phyloP scores from a whole-genome alignment of 2,329 filamentous ascomycete species.

The Ustilaginoidea virens region DNA sequence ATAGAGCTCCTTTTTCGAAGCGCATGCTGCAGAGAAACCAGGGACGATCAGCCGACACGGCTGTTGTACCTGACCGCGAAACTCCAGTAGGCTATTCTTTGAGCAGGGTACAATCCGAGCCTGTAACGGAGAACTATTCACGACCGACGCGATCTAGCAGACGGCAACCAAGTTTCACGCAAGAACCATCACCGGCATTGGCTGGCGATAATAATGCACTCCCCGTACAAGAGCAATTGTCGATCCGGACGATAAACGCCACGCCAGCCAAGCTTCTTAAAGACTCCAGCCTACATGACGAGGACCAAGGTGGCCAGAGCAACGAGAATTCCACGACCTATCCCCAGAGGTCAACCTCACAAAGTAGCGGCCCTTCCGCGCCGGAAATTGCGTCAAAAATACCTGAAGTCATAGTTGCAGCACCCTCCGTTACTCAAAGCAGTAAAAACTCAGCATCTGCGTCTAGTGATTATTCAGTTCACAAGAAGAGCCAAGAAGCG shows the following conservation, averaged over 20 bases:
- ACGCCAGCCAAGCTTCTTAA: too few relatives aligned
- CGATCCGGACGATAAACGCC: conserved; percentile 19
- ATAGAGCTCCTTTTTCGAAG: conserved; percentile 61
- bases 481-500: conserved; percentile 3
- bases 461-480: not conserved
- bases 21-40: conserved; percentile 46
- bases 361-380: conserved; percentile 25
- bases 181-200: conserved; percentile 26
- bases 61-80: conserved; percentile 22
- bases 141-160: conserved; percentile 33
- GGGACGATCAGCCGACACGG: conserved; percentile 30
- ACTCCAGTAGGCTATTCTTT: conserved; percentile 36
- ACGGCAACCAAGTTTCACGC: conserved; percentile 29
- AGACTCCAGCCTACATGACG: conserved; percentile 46
- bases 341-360: conserved; percentile 40
- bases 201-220: conserved; percentile 27
- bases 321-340: conserved; percentile 19
- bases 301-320: conserved; percentile 14
- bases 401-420: conserved; percentile 15
- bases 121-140: conserved; percentile 46
- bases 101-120: conserved; percentile 55
- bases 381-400: conserved; percentile 7
- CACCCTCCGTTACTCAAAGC: conserved; percentile 20
- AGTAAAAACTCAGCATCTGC: conserved; percentile 3
- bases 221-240: conserved; percentile 16